phyloP scores from a whole-genome alignment of 371 early-diverging fungal species.

The Nematocida sp. region DNA sequence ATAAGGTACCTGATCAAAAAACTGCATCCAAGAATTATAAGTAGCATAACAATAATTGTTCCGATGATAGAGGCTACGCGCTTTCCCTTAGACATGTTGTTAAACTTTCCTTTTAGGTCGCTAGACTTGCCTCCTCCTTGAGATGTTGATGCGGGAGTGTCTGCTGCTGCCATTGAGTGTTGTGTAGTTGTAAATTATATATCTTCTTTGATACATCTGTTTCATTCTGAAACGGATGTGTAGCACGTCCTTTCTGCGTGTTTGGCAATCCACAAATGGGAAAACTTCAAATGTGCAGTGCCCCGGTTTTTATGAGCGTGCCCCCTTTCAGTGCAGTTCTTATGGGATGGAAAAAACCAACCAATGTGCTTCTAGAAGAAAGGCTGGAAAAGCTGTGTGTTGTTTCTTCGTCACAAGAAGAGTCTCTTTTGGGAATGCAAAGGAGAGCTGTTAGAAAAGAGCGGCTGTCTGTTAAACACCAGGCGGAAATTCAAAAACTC shows the following conservation, averaged over 20 bases:
- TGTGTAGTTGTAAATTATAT: background rate
- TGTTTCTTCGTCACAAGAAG: too few relatives aligned
- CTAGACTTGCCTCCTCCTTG: background rate
- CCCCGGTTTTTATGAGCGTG: too few relatives aligned
- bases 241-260: background rate
- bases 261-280: too few relatives aligned
- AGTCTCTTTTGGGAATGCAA: too few relatives aligned
- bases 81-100: background rate
- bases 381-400: too few relatives aligned
- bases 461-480: too few relatives aligned
- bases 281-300: too few relatives aligned
- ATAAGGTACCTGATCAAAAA: background rate
- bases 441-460: too few relatives aligned
- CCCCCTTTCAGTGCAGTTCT: too few relatives aligned
- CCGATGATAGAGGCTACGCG: background rate
- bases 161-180: background rate
- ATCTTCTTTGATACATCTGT: slow-evolving; percentile 1
- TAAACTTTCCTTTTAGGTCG: background rate
- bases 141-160: background rate
- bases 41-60: background rate
- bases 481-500: too few relatives aligned
- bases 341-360: too few relatives aligned
- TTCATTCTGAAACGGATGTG: background rate
- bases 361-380: too few relatives aligned
- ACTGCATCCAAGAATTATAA: background rate